Evolutionary conservation across 441 rosid species (phyloP).

Genomic region (Capsella rubella): DNA sequence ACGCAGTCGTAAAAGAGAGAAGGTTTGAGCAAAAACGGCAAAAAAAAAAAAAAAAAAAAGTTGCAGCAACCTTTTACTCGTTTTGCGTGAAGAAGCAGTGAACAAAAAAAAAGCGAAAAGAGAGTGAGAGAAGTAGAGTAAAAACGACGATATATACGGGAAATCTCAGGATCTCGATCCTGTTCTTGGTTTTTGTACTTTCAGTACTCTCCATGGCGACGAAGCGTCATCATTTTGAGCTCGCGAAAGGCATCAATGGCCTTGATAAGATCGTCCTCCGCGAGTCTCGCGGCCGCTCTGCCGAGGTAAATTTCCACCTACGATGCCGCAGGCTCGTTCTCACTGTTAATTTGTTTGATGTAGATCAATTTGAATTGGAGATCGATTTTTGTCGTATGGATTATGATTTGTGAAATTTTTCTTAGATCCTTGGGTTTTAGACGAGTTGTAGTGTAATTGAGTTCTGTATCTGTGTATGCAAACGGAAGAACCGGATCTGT

Average conservation of each 20-base stretch:
- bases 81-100: constrained; percentile 30
- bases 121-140: constrained; percentile 18
- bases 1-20: constrained; percentile 2
- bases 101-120: neutral
- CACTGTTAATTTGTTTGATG: neutral
- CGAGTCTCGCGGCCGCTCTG: constrained; percentile 67
- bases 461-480: constrained; percentile 1
- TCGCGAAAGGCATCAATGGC: constrained; percentile 64
- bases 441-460: constrained; percentile 16
- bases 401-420: constrained; percentile 20
- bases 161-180: constrained; percentile 22
- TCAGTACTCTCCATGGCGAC: constrained; percentile 46
- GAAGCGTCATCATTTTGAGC: constrained; percentile 51
- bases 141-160: constrained; percentile 9
- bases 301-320: constrained; percentile 57
- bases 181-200: constrained; percentile 8
- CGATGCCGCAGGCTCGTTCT: neutral
- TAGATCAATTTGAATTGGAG: constrained; percentile 31
- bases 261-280: constrained; percentile 78
- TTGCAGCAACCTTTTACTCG: neutral
- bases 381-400: constrained; percentile 22
- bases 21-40: constrained; percentile 34
- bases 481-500: constrained; percentile 30
- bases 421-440: constrained; percentile 34
- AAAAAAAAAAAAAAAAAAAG: neutral